Base-by-base conservation (phyloP, 2,329 filamentous ascomycete genomes). In the Fusarium setosum region DNA sequence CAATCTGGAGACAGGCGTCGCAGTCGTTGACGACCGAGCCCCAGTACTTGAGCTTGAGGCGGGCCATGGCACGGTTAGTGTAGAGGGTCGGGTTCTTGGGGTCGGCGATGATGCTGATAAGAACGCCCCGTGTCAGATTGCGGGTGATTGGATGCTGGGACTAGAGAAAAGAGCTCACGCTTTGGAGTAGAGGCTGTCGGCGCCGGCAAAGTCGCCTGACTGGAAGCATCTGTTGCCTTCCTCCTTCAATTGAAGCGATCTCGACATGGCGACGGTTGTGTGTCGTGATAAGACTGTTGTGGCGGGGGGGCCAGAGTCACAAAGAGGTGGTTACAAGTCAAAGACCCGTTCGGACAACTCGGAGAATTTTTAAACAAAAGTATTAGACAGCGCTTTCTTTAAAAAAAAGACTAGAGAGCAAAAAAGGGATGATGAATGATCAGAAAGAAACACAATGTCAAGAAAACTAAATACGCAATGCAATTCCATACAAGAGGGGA, bases 21-120 rank as follows among this genome's bases (percentile, higher is more conserved):
- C 94, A 95, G 78, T 97, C 94, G 60, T 88, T 82, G 65, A 96
- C 90, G 47, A 91, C 93, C 10, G 84, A 88, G 26, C 92, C 86
- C 87, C 90, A 96, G 70, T 88, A 83, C 61, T 85, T 80, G 20
- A 97, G 85, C 78, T 91, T 92, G 59, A 96, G 83, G 37, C 94
- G 88, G 4, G 91, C 89, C 80, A 97, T 91, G 50, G 94, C 92
- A 53, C 94, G 92, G 80, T 97, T 98, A 35, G 93, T 95, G 80
- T 94, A 97, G 49, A 97, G 86, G 26, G 91, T 83, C 2, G 91
- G 88, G 74, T 97, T 96, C 55, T 83, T 85, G 5, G 92, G 86
- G 77, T 97, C 92, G 74, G 89, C 88, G 71, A 92, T 88, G 70
- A 97, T 94, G 37, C 90, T 93, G 68, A 26, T 35, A 23, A 18